These are phyloP conservation scores for Penicillium expansum DNA, from an alignment of 2,329 filamentous ascomycete species.

Conservation along the genomic window DNA sequence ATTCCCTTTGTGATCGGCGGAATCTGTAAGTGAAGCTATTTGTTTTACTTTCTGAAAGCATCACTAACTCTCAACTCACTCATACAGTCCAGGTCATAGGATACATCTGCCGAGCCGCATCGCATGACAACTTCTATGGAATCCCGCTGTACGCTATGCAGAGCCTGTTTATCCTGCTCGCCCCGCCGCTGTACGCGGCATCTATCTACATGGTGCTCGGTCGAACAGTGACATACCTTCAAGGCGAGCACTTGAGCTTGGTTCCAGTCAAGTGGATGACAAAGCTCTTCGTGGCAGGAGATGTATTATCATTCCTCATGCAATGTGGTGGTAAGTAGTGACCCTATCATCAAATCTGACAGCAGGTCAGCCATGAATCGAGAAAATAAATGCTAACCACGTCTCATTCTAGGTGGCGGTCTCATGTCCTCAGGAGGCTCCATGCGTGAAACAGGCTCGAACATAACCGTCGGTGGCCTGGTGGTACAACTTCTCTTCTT, in stretches of 20 bases:
- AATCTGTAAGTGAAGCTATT: conserved; percentile 31
- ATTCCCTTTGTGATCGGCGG: conserved; percentile 39
- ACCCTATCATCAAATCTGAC: not conserved
- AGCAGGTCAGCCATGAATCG: not conserved
- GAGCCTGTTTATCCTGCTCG: conserved; percentile 36
- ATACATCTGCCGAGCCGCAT: conserved; percentile 28
- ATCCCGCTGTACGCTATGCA: conserved; percentile 34
- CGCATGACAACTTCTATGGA: conserved; percentile 25
- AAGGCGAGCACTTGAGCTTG: conserved; percentile 34
- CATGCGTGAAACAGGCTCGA: conserved; percentile 20
- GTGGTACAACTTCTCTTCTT: conserved; percentile 60
- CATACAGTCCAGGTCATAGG: conserved; percentile 46
- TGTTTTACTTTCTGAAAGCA: not conserved
- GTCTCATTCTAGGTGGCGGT: conserved; percentile 25
- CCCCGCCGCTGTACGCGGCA: conserved; percentile 42
- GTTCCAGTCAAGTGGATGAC: conserved; percentile 39
- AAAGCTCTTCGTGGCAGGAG: conserved; percentile 37
- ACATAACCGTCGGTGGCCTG: conserved; percentile 56
- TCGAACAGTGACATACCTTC: conserved; percentile 33
- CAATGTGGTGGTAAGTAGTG: conserved; percentile 27
- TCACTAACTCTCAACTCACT: not conserved
- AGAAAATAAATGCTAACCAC: not conserved
- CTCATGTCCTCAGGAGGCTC: conserved; percentile 27
- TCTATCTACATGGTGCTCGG: conserved; percentile 42
- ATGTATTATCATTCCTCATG: conserved; percentile 34